These are phyloP conservation scores for Fusarium coicis DNA, from an alignment of 2,329 filamentous ascomycete genomes.

Conservation along the genomic window DNA sequence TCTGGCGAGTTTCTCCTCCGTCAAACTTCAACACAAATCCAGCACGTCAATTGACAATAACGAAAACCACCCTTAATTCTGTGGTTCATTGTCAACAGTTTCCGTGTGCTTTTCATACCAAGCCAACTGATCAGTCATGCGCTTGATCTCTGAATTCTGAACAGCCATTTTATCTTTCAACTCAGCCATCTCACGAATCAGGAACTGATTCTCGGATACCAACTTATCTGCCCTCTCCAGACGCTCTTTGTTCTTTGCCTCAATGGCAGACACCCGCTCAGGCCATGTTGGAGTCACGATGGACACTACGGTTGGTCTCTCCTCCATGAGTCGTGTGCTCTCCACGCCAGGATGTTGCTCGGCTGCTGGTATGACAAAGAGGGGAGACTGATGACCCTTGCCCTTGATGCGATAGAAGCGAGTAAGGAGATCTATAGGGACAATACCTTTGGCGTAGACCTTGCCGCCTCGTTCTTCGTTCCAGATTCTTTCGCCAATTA, in stretches of 20 bases:
- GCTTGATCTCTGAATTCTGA: slow-evolving; percentile 35
- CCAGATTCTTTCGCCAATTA: slow-evolving; percentile 55
- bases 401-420: slow-evolving; percentile 64
- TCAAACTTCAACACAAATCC: not conserved
- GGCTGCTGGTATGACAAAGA: slow-evolving; percentile 65
- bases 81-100: not conserved
- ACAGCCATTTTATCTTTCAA: slow-evolving; percentile 32
- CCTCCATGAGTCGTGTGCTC: slow-evolving; percentile 59
- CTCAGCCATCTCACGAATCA: slow-evolving; percentile 38
- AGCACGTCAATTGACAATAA: not conserved
- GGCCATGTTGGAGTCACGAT: slow-evolving; percentile 47
- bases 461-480: slow-evolving; percentile 42
- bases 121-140: slow-evolving; percentile 24
- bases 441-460: slow-evolving; percentile 56
- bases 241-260: slow-evolving; percentile 38
- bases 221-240: slow-evolving; percentile 38
- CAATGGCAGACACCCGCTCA: slow-evolving; percentile 48
- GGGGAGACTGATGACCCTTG: slow-evolving; percentile 54
- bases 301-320: slow-evolving; percentile 53
- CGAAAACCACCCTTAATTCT: not conserved
- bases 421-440: slow-evolving; percentile 60
- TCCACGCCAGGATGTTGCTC: slow-evolving; percentile 57
- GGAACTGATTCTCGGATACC: slow-evolving; percentile 26
- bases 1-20: not conserved
- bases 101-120: slow-evolving; percentile 31